Evolutionary conservation across 1,284 basidiomycete species (phyloP), one percentile per base, ranked within the genome.

Genomic region (Phylloporus sp.): DNA sequence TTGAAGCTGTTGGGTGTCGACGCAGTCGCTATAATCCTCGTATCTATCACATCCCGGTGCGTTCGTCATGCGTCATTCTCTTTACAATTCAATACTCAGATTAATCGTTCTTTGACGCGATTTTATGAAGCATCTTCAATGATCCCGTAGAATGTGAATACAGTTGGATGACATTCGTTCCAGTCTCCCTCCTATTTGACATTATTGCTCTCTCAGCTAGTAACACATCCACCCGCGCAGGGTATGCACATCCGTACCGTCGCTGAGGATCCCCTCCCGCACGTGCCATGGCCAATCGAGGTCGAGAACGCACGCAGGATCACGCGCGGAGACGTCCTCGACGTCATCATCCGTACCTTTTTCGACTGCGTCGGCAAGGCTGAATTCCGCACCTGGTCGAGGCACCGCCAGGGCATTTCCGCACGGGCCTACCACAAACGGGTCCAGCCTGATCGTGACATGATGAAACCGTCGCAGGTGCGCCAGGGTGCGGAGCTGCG

Each of bases 161-260:
- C 32, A 7, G 32, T 32, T 32, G 32, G 32, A 32, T 7, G 7
- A 7, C 32, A 32, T 32, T 32, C 32, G 5, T 32, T 32, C 32
- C 32, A 32, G 32, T 32, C 32, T 32, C 7, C 32, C 32, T 32
- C 32, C 32, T 32, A 32, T 32, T 32, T 32, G 32, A 32, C 32
- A 32, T 7, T 32, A 32, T 32, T n/a, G 32, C 79, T 81, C 59
- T 76, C 82, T 15, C 87, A 89, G 72, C 88, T 88, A 0, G 89
- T 88, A 20, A 89, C 89, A 8, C 85, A 79, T 74, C 89, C 89
- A 0, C 85, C 87, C 67, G 79, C 88, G 52, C 84, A 85, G 7
- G 81, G 85, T 63, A 82, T 90, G 82, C 82, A 82, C 67, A 85
- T 91, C 75, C 82, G 80, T 60, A 82, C 79, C 10, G 80, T 90